Evolutionary conservation across 371 early-diverging fungal genomes (phyloP).

Genomic region (Dichotomocladium elegans): DNA sequence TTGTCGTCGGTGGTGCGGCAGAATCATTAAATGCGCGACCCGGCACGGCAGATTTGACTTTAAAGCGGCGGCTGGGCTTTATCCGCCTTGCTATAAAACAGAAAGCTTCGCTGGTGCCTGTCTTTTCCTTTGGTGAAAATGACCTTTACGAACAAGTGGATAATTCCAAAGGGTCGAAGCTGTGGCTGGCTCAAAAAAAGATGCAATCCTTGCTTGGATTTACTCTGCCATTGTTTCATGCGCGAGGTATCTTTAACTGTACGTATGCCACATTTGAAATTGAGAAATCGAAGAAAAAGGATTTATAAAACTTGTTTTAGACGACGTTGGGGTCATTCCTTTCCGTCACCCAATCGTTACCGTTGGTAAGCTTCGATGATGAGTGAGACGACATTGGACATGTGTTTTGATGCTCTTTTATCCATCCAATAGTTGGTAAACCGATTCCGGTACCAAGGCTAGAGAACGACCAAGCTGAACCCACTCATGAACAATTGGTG

Average conservation of each 20-base stretch:
- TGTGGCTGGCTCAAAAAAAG: constrained; percentile 56
- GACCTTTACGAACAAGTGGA: constrained; percentile 69
- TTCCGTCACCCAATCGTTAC: constrained; percentile 48
- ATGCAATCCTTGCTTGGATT: constrained; percentile 62
- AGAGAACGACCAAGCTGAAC: constrained; percentile 45
- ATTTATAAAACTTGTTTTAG: constrained; percentile 9
- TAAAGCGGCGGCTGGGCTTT: constrained; percentile 75
- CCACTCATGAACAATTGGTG: constrained; percentile 63
- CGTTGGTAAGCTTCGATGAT: constrained; percentile 35
- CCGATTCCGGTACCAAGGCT: constrained; percentile 61
- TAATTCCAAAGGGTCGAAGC: constrained; percentile 42
- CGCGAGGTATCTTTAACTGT: constrained; percentile 73
- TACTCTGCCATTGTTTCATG: constrained; percentile 71
- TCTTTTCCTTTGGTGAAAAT: constrained; percentile 83
- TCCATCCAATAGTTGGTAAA: constrained; percentile 63
- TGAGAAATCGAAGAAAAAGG: too few relatives aligned
- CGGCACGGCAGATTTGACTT: constrained; percentile 59
- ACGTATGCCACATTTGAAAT: constrained; percentile 27
- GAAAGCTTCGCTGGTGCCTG: constrained; percentile 67
- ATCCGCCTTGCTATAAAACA: constrained; percentile 77
- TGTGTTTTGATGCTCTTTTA: background rate
- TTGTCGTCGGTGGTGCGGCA: constrained; percentile 79
- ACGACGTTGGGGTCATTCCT: constrained; percentile 58
- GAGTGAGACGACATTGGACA: background rate
- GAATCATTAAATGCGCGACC: constrained; percentile 71